phyloP scores from a whole-genome alignment of 352 stramenopile genomes.

The Pythium guiyangense region DNA sequence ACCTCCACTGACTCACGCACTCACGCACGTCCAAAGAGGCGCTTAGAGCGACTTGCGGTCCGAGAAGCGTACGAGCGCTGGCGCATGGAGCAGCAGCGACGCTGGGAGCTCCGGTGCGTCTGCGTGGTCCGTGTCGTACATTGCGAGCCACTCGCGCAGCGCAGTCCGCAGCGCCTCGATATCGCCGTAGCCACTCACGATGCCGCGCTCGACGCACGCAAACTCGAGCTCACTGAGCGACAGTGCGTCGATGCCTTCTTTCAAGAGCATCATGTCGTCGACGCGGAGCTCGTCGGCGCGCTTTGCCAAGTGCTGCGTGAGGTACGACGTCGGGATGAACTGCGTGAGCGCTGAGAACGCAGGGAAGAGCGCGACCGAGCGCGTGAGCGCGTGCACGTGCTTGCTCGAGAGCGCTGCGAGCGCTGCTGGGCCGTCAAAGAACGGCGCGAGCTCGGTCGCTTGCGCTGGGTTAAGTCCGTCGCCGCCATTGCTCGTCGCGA shows the following conservation, averaged over 20 bases:
- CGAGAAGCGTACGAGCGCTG: conserved; percentile 45
- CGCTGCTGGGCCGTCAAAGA: conserved; percentile 57
- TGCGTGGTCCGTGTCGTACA: conserved; percentile 60
- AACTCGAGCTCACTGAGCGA: conserved; percentile 82
- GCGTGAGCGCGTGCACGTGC: conserved; percentile 53
- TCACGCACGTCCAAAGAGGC: too few species aligned
- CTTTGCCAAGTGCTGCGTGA: conserved; percentile 49
- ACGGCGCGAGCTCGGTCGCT: conserved; percentile 51
- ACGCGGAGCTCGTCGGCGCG: conserved; percentile 59
- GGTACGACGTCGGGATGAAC: conserved; percentile 26
- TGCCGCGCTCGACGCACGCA: conserved; percentile 75
- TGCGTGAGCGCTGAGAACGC: conserved; percentile 51
- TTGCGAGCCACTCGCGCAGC: conserved; percentile 67
- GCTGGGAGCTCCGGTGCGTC: conserved; percentile 28
- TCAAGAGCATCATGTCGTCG: conserved; percentile 69
- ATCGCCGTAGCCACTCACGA: conserved; percentile 64
- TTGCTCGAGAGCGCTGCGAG: conserved; percentile 35
- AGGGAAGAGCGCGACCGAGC: conserved; percentile 50
- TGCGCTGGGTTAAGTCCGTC: conserved; percentile 44
- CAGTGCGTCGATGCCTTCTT: conserved; percentile 62
- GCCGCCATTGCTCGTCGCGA: conserved; percentile 12
- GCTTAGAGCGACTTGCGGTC: conserved; percentile 10
- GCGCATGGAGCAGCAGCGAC: conserved; percentile 73
- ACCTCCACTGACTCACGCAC: too few species aligned
- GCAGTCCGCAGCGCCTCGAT: conserved; percentile 44